phyloP scores from a whole-genome alignment of 768 basidiomycete genomes.

The Kwoniella sp. region DNA sequence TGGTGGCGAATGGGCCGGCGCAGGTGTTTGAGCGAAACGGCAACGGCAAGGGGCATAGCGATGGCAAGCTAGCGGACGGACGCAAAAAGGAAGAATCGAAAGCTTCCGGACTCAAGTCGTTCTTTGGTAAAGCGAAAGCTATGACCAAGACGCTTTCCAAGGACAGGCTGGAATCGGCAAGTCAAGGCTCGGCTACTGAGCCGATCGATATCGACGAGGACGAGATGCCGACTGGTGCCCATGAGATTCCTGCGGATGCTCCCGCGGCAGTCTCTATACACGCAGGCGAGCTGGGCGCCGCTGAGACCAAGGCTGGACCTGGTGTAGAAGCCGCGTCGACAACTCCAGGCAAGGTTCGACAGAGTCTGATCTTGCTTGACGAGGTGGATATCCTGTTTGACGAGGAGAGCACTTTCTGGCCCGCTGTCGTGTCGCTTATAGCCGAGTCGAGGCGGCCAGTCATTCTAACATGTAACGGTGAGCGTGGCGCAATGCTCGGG shows the following conservation, averaged over 20 bases:
- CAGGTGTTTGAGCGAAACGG: not conserved
- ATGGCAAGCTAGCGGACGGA: not conserved
- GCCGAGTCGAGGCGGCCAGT: conserved; percentile 79
- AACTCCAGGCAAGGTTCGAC: conserved; percentile 57
- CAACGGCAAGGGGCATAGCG: conserved; percentile 1
- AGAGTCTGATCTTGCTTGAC: conserved; percentile 86
- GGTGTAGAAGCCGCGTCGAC: too few relatives aligned
- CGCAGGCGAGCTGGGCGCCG: too few relatives aligned
- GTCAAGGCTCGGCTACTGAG: conserved; percentile 18
- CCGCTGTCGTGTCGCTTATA: conserved; percentile 73
- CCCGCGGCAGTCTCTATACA: too few relatives aligned
- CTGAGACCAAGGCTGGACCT: too few relatives aligned
- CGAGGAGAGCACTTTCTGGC: conserved; percentile 78
- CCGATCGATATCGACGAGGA: conserved; percentile 18
- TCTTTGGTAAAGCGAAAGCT: conserved; percentile 12
- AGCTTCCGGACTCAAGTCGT: conserved; percentile 9
- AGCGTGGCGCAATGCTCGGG: conserved; percentile 31
- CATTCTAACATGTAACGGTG: conserved; percentile 92
- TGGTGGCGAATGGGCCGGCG: conserved; percentile 54
- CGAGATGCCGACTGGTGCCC: not conserved
- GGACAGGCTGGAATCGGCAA: not conserved
- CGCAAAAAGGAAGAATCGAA: conserved; percentile 7
- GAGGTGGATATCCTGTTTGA: conserved; percentile 91
- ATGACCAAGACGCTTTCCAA: conserved; percentile 1
- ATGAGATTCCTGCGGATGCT: conserved; percentile 1